These are phyloP conservation scores for Pichia sp. DNA, from an alignment of 1,139 yeast species.

Conservation along the genomic window DNA sequence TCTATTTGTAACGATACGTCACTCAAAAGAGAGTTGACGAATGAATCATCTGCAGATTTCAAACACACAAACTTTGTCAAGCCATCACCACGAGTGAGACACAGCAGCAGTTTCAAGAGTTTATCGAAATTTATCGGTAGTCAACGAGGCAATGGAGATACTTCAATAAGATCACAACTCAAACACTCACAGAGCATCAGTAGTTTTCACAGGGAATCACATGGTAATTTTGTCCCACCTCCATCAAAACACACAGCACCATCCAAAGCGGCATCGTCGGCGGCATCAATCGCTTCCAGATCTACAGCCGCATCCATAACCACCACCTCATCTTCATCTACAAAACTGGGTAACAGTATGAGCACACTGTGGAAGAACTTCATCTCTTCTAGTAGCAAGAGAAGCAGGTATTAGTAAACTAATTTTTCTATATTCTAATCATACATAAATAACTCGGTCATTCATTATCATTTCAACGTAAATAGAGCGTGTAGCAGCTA, in stretches of 20 bases:
- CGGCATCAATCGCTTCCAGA: too few relatives aligned
- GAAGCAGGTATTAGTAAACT: too few relatives aligned
- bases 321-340: constrained; percentile 1
- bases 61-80: not conserved
- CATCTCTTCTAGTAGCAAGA: too few relatives aligned
- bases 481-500: too few relatives aligned
- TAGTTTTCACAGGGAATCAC: too few relatives aligned
- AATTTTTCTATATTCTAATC: constrained; percentile 1
- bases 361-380: constrained; percentile 10
- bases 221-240: too few relatives aligned
- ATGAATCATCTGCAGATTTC: not conserved
- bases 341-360: constrained; percentile 3
- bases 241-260: too few relatives aligned
- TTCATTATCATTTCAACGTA: too few relatives aligned
- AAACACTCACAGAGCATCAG: too few relatives aligned
- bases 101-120: constrained; percentile 76
- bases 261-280: too few relatives aligned
- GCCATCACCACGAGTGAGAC: constrained; percentile 24
- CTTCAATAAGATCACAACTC: too few relatives aligned
- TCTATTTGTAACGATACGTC: not conserved
- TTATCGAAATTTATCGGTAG: constrained; percentile 4
- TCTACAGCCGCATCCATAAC: too few relatives aligned
- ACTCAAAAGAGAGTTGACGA: not conserved
- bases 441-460: not conserved
- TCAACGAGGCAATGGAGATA: not conserved